These are phyloP conservation scores for Rhodotorula diobovata DNA, from an alignment of 768 basidiomycete genomes.

Conservation along the genomic window DNA sequence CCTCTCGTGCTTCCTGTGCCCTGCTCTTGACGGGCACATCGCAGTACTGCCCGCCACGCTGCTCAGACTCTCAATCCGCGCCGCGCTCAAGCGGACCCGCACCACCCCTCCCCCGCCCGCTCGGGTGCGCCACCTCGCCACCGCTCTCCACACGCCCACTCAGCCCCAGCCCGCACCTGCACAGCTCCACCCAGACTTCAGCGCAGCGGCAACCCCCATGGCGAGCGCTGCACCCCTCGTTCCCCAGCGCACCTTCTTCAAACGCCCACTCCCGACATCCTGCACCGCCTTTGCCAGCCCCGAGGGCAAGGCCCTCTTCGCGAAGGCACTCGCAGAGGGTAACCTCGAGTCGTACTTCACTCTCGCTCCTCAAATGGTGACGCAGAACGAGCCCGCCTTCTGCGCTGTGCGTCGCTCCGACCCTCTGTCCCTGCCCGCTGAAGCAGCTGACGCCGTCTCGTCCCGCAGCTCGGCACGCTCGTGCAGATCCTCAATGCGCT, in stretches of 20 bases:
- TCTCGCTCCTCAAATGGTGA: conserved; percentile 18
- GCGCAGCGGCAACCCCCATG: neutral
- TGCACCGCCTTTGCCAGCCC: conserved; percentile 35
- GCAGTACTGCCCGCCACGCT: neutral
- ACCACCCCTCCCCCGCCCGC: neutral
- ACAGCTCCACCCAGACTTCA: too few relatives aligned
- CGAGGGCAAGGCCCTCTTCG: conserved; percentile 34
- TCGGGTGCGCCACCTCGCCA: neutral
- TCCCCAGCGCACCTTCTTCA: conserved; percentile 36
- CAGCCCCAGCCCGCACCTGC: too few relatives aligned
- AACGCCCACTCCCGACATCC: conserved; percentile 32
- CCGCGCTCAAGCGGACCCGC: neutral
- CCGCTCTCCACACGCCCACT: too few relatives aligned
- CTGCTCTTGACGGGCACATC: too few relatives aligned
- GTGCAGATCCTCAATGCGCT: conserved; percentile 41
- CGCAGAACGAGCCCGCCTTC: conserved; percentile 41
- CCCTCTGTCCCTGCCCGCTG: too few relatives aligned
- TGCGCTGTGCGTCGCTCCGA: conserved; percentile 16
- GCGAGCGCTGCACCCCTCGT: neutral
- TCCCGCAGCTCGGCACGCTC: conserved; percentile 33
- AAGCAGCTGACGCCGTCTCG: neutral
- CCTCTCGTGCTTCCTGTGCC: too few relatives aligned
- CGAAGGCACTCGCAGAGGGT: conserved; percentile 22
- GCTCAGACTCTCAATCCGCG: neutral
- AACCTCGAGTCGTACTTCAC: conserved; percentile 39